These are phyloP conservation scores for Neurospora sp. DNA, from an alignment of 2,329 filamentous ascomycete species.

Conservation along the genomic window DNA sequence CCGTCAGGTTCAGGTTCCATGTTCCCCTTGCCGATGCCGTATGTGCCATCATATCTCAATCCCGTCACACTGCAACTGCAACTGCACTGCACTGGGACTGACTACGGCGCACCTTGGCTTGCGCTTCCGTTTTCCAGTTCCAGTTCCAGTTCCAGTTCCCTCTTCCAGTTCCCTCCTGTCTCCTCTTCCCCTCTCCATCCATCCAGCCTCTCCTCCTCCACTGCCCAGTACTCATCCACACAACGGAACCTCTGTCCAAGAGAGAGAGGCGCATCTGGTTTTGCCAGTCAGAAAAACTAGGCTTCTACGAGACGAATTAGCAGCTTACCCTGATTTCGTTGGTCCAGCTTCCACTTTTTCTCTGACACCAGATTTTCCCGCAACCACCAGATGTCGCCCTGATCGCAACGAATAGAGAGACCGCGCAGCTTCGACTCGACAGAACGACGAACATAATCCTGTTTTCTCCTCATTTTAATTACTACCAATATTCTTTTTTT, in stretches of 20 bases:
- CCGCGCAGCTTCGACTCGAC: background rate
- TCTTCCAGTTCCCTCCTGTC: background rate
- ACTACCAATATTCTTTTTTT: background rate
- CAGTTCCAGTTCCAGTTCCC: background rate
- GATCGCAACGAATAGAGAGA: constrained; percentile 1
- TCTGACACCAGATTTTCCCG: constrained; percentile 11
- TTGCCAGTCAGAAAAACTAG: background rate
- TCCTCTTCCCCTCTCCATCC: background rate
- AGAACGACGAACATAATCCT: background rate
- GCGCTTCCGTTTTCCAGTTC: background rate
- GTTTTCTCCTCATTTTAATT: background rate
- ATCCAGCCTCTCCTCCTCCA: background rate
- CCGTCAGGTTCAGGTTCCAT: background rate
- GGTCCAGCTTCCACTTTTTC: constrained; percentile 1
- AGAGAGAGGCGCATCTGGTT: background rate
- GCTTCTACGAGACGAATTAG: constrained; percentile 10
- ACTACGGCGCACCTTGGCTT: background rate
- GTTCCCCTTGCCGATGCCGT: constrained; percentile 6
- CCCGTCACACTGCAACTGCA: background rate
- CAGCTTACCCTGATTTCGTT: constrained; percentile 10
- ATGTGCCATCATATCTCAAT: constrained; percentile 9
- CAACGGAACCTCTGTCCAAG: background rate
- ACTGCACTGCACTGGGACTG: background rate
- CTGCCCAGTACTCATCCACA: background rate
- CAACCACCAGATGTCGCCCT: constrained; percentile 12